Evolutionary conservation across 2,329 filamentous ascomycete species (phyloP), one percentile per base, ranked within the genome.

Genomic region (Ceratocystis cubensis): DNA sequence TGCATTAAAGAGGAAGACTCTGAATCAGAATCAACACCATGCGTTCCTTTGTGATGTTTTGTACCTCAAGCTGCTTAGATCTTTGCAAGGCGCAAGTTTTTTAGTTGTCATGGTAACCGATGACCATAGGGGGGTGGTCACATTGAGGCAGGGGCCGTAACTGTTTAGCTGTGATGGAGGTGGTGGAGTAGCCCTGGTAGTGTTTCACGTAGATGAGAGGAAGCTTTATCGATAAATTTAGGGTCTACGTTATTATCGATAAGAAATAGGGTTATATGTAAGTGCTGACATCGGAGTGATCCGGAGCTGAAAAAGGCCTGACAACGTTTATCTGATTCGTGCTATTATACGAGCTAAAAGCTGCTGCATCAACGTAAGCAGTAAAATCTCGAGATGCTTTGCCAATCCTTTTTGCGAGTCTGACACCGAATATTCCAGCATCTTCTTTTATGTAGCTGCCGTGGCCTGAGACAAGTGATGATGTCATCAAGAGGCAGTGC

Each of bases 401-500:
- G 5, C 6, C 46, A 22, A 17, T 48, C 7, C 46, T 50, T 2
- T 20, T 20, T 10, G 46, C 7, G 22, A 53, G 20, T 25, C 13
- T 33, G 28, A 22, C 2, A 20, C 17, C 10, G 28, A 57, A 20
- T 7, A 28, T 57, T 57, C 10, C 15, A 57, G 22, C 15, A 57
- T 33, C 4, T 30, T 30, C 53, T n/a, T 33, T 15, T 7, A 33
- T 15, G 22, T 6, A 33, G 8, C 22, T 22, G 25, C 28, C 22
- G 3, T 37, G 5, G 17, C 22, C 25, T n/a, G 28, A 59, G 56
- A 59, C 56, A 37, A 41, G 37, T 5, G 13, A 33, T 59, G 56
- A 59, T 59, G 56, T 59, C 56, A 59, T 59, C 25, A 5, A 20
- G 28, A 37, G 56, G 56, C 56, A n/a, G 56, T 59, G 56, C 56